Percentiles rank a stretch among this genome's conserved stretches.
phyloP scores from a whole-genome alignment of 2,329 filamentous ascomycete species.

The Aspergillus alliaceus region DNA sequence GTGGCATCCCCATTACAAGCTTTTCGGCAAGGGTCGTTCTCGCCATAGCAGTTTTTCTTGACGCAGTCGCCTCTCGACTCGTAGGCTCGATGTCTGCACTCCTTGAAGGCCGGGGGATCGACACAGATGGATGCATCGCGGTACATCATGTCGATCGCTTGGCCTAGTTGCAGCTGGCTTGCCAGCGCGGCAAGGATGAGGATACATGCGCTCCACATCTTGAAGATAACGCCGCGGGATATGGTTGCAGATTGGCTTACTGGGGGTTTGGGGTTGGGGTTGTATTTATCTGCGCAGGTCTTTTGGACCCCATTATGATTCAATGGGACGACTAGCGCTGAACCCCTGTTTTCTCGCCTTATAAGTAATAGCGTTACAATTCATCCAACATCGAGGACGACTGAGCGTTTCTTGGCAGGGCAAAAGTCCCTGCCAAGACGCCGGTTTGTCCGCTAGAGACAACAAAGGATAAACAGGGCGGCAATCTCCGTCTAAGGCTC shows the following conservation, averaged over 20 bases:
- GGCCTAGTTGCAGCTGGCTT: background rate
- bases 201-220: background rate
- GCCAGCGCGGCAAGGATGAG: background rate
- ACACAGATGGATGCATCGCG: constrained; percentile 3
- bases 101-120: background rate
- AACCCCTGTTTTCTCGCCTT: background rate
- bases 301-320: no score
- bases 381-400: background rate
- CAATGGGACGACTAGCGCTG: background rate
- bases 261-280: background rate
- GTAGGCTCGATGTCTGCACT: background rate
- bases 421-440: no score
- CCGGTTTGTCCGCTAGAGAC: no score
- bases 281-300: background rate
- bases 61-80: background rate
- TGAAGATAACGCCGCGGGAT: no score
- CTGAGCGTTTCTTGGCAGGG: no score
- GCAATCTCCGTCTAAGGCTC: no score
- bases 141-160: background rate
- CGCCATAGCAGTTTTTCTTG: background rate
- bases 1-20: background rate
- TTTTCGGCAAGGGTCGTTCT: background rate
- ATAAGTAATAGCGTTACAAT: background rate
- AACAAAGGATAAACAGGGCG: no score
- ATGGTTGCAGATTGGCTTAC: background rate